Conservation (phyloP, 2,329 filamentous ascomycete species). For the Clarireedia homoeocarpa region DNA sequence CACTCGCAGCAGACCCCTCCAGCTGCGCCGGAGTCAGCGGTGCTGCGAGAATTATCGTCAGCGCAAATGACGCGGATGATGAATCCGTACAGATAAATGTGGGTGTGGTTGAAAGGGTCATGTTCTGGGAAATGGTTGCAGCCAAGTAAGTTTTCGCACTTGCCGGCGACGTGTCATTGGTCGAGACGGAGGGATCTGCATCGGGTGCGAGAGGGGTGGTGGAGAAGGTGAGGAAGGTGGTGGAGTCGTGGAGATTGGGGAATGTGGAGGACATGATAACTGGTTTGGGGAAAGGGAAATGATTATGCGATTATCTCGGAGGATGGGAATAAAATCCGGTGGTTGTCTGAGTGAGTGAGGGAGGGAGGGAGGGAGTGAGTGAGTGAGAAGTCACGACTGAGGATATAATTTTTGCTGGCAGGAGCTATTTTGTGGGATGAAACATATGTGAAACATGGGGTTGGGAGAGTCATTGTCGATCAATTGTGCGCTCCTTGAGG, state of each 20-base stretch:
- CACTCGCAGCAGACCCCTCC: slow-evolving; percentile 4
- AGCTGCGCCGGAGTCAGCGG: slow-evolving; percentile 9
- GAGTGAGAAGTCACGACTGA: not conserved
- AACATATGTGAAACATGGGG: not conserved
- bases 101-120: slow-evolving; percentile 24
- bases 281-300: not conserved
- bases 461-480: not conserved
- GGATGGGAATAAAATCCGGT: too few species aligned
- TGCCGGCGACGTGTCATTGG: not conserved
- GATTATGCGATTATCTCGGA: not conserved
- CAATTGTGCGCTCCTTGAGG: not conserved
- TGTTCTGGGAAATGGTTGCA: slow-evolving; percentile 23
- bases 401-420: not conserved
- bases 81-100: slow-evolving; percentile 25
- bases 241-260: slow-evolving; percentile 16
- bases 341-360: too few species aligned
- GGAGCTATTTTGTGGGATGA: not conserved
- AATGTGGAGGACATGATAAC: slow-evolving; percentile 5
- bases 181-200: not conserved
- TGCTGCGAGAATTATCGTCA: slow-evolving; percentile 15
- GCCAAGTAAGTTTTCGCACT: slow-evolving; percentile 15
- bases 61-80: slow-evolving; percentile 15
- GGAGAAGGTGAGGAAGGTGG: slow-evolving; percentile 19
- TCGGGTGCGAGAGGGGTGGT: slow-evolving; percentile 11
- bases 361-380: not conserved